These are phyloP conservation scores for Prunus yedoensis DNA, from an alignment of 331 rosid genomes.

Conservation along the genomic window DNA sequence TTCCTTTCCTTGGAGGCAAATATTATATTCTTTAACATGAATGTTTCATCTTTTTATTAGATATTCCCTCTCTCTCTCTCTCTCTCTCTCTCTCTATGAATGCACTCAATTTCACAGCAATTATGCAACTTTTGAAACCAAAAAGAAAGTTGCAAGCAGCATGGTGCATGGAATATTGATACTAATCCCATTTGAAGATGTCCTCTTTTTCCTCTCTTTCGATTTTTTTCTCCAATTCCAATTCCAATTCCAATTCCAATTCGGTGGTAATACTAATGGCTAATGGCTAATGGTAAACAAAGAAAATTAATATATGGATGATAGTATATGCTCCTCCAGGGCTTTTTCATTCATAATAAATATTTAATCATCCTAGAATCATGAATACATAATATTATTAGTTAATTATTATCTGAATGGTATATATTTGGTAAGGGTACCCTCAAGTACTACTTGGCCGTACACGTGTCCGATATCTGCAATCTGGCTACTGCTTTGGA, in stretches of 20 bases:
- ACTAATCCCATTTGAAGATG: slow-evolving; percentile 88
- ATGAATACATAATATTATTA: no score
- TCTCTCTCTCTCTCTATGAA: slow-evolving; percentile 23
- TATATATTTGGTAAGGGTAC: slow-evolving; percentile 28
- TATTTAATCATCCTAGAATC: no score
- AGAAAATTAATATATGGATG: no score
- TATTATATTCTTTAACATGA: slow-evolving; percentile 58
- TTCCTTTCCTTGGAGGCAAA: slow-evolving; percentile 70
- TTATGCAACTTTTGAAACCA: slow-evolving; percentile 69
- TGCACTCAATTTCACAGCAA: slow-evolving; percentile 76
- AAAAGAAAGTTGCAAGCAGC: slow-evolving; percentile 65
- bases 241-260: not conserved
- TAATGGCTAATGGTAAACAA: no score
- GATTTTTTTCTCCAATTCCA: slow-evolving; percentile 19
- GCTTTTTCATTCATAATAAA: no score
- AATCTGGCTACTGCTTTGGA: slow-evolving; percentile 19
- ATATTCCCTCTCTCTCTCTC: slow-evolving; percentile 58
- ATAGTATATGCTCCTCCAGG: no score
- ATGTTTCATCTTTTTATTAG: slow-evolving; percentile 62
- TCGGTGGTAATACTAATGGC: slow-evolving; percentile 13
- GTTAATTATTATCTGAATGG: slow-evolving; percentile 20
- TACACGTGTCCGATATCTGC: slow-evolving; percentile 42
- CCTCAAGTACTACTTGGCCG: slow-evolving; percentile 29
- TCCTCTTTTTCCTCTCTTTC: slow-evolving; percentile 47
- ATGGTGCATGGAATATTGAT: slow-evolving; percentile 35